A percentile compares a stretch with the other conserved stretches of the same genome.
Conservation (phyloP, 176 grass and related monocot genomes). For the Eleusine indica region DNA sequence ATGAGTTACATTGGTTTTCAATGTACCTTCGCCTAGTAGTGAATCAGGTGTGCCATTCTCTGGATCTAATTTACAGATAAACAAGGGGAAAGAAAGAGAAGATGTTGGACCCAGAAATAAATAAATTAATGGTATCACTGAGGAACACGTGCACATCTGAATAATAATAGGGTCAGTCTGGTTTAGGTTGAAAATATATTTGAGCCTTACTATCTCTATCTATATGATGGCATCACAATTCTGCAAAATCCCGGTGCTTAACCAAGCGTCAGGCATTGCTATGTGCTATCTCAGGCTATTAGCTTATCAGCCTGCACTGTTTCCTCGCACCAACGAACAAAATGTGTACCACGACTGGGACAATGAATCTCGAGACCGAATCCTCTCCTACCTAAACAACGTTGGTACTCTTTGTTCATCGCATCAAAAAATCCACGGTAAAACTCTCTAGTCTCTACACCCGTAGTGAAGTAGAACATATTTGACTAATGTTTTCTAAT, state of each 20-base stretch:
- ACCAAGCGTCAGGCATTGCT: not conserved
- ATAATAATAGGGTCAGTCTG: not conserved
- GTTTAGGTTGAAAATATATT: not conserved
- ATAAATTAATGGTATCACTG: not conserved
- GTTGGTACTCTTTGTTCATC: not conserved
- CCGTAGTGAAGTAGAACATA: not conserved
- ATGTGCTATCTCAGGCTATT: not conserved
- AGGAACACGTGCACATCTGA: not conserved
- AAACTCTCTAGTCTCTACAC: slow-evolving; percentile 20
- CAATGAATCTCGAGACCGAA: not conserved
- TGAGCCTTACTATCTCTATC: not conserved
- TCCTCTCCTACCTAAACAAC: not conserved
- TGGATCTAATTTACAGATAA: not conserved
- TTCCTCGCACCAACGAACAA: not conserved
- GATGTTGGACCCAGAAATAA: not conserved
- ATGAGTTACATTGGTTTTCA: not conserved
- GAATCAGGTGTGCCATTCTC: not conserved
- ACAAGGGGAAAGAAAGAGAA: not conserved
- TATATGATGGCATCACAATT: not conserved
- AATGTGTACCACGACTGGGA: not conserved
- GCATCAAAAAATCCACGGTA: slow-evolving; percentile 13
- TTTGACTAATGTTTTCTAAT: not conserved
- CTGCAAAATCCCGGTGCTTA: not conserved
- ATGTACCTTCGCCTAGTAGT: not conserved
- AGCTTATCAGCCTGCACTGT: not conserved